Evolutionary conservation across 495 filamentous ascomycete species (phyloP).

Genomic region (Tricharina praecox): DNA sequence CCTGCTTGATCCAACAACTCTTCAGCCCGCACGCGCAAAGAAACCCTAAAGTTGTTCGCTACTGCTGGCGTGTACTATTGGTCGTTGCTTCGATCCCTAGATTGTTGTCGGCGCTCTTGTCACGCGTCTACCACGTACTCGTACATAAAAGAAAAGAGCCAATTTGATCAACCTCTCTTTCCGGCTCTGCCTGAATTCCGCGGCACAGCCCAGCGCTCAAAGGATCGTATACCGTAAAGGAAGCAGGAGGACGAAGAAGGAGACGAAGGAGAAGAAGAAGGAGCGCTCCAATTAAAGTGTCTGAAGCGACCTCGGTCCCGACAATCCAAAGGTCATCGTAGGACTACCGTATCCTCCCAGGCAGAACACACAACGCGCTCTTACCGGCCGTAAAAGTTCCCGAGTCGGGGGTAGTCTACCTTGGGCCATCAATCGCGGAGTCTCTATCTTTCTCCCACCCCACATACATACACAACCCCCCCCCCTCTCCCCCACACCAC

Average conservation of each 20-base stretch:
- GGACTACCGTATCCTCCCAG: not conserved
- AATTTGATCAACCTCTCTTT: not conserved
- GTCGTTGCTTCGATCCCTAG: too few relatives aligned
- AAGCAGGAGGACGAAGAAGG: too few relatives aligned
- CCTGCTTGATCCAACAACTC: too few relatives aligned
- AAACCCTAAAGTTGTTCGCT: too few relatives aligned
- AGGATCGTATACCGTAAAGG: conserved; percentile 1
- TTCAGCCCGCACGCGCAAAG: not conserved
- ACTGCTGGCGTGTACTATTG: too few relatives aligned
- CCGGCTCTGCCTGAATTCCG: not conserved
- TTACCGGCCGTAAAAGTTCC: not conserved
- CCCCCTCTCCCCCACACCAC: too few relatives aligned
- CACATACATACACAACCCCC: too few relatives aligned
- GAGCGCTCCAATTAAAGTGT: not conserved
- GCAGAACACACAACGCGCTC: not conserved
- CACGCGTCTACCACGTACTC: not conserved
- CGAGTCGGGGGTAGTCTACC: conserved; percentile 1
- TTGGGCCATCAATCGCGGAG: not conserved
- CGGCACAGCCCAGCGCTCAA: not conserved
- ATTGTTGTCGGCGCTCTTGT: conserved; percentile 5
- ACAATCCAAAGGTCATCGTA: conserved; percentile 2
- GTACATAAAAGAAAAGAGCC: conserved; percentile 5
- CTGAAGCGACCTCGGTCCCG: conserved; percentile 1
- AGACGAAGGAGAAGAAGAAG: not conserved
- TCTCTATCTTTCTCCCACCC: too few relatives aligned